Conservation (phyloP, 192 early-diverging fungal genomes). For the Pilaira anomala region DNA sequence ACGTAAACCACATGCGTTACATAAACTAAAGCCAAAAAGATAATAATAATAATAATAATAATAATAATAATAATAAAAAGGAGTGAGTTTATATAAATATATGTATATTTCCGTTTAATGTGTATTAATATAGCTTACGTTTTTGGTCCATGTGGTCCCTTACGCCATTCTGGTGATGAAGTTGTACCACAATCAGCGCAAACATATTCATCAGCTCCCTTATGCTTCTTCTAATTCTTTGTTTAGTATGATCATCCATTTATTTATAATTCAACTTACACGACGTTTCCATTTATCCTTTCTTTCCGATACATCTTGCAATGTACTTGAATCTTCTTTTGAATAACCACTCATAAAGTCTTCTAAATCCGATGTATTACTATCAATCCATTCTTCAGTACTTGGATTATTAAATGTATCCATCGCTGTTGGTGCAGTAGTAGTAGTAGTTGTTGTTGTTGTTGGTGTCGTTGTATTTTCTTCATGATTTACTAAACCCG, state of each 20-base stretch:
- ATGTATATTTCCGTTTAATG: background rate
- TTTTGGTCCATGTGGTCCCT: slow-evolving; percentile 45
- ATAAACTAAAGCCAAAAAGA: slow-evolving; percentile 31
- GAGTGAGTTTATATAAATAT: background rate
- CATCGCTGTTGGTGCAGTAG: background rate
- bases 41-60: slow-evolving; percentile 6
- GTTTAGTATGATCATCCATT: slow-evolving; percentile 1
- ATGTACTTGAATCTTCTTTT: slow-evolving; percentile 12
- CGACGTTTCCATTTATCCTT: slow-evolving; percentile 21
- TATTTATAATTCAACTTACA: background rate
- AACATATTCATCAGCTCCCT: slow-evolving; percentile 42
- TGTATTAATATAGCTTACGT: slow-evolving; percentile 34
- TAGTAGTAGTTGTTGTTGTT: too few species aligned
- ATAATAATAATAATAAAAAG: background rate
- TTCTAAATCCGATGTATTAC: slow-evolving; percentile 3
- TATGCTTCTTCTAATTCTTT: slow-evolving; percentile 38
- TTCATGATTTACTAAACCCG: too few species aligned
- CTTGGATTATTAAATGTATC: background rate
- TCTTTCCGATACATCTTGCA: background rate
- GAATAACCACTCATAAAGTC: background rate
- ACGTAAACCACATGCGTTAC: slow-evolving; percentile 48
- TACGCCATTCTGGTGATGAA: slow-evolving; percentile 51
- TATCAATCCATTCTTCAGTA: background rate
- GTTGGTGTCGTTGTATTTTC: background rate
- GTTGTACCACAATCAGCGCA: slow-evolving; percentile 50